phyloP scores from a whole-genome alignment of 169 alveolate genomes.

The Miamiensis avidus region DNA sequence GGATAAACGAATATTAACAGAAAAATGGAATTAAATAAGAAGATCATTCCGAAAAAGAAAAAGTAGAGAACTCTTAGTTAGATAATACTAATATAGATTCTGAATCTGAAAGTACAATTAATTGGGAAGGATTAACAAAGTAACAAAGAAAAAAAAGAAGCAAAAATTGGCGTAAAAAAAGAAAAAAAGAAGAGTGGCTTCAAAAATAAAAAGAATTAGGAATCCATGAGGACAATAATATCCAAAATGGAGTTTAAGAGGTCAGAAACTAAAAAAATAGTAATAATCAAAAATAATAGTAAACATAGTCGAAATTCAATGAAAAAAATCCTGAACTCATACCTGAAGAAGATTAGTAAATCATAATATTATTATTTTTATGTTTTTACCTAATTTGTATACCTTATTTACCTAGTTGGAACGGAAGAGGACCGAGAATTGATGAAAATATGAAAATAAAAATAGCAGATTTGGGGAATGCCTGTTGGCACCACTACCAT shows the following conservation, averaged over 20 bases:
- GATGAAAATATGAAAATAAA: constrained; percentile 70
- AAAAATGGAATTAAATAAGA: constrained; percentile 22
- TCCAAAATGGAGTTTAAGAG: neutral
- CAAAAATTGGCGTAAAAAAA: too few species aligned
- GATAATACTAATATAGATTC: too few species aligned
- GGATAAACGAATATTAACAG: constrained; percentile 32
- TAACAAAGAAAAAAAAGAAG: too few species aligned
- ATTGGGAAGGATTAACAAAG: too few species aligned
- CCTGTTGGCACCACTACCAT: constrained; percentile 97
- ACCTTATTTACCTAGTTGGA: constrained; percentile 22
- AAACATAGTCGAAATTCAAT: constrained; percentile 31
- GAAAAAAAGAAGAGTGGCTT: too few species aligned
- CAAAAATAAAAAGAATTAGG: too few species aligned
- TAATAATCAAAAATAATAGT: constrained; percentile 15
- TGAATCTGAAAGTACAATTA: too few species aligned
- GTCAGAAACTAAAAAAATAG: neutral
- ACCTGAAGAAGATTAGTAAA: constrained; percentile 21
- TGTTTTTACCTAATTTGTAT: too few species aligned
- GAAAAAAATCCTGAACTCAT: too few species aligned
- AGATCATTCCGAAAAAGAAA: too few species aligned
- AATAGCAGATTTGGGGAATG: constrained; percentile 98
- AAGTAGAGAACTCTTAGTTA: too few species aligned
- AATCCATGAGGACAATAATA: too few species aligned
- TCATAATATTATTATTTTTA: neutral
- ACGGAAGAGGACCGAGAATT: constrained; percentile 65